Percentiles rank a stretch among this genome's conserved stretches.
Evolutionary conservation across 2,329 filamentous ascomycete genomes (phyloP).

Genomic region (Orbilia brochopaga): DNA sequence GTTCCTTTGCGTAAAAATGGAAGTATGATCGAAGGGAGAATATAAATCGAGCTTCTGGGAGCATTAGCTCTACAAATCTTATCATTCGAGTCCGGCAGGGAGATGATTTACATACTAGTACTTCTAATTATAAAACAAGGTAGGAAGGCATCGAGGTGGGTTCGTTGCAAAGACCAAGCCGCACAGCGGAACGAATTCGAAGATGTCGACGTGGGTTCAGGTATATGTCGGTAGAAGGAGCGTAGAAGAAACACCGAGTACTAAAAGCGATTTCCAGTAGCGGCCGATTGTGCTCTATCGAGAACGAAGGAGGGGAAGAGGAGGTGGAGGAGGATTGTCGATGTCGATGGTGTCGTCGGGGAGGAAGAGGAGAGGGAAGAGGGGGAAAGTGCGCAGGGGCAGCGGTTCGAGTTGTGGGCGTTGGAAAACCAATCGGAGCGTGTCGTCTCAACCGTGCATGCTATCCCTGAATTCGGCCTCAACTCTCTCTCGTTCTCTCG

Average conservation of each 20-base stretch:
- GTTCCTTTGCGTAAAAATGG: background rate
- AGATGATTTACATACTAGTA: conserved; percentile 24
- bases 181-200: conserved; percentile 36
- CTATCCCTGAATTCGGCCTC: background rate
- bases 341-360: conserved; percentile 10
- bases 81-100: background rate
- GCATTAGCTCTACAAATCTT: background rate
- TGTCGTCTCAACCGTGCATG: conserved; percentile 26
- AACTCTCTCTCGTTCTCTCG: too few relatives aligned
- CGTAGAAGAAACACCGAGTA: conserved; percentile 8
- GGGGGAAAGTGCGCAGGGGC: conserved; percentile 21
- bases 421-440: conserved; percentile 36
- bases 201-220: background rate
- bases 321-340: conserved; percentile 3
- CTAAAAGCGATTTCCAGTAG: conserved; percentile 24
- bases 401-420: conserved; percentile 42
- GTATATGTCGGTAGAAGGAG: conserved; percentile 5
- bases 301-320: conserved; percentile 10
- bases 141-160: conserved; percentile 36
- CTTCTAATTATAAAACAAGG: conserved; percentile 35
- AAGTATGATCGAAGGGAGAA: background rate
- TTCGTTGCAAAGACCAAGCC: conserved; percentile 21
- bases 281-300: conserved; percentile 18
- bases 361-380: conserved; percentile 13
- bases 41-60: background rate